Evolutionary conservation across 2,329 filamentous ascomycete genomes (phyloP).

Genomic region (Teratosphaeria viscida): DNA sequence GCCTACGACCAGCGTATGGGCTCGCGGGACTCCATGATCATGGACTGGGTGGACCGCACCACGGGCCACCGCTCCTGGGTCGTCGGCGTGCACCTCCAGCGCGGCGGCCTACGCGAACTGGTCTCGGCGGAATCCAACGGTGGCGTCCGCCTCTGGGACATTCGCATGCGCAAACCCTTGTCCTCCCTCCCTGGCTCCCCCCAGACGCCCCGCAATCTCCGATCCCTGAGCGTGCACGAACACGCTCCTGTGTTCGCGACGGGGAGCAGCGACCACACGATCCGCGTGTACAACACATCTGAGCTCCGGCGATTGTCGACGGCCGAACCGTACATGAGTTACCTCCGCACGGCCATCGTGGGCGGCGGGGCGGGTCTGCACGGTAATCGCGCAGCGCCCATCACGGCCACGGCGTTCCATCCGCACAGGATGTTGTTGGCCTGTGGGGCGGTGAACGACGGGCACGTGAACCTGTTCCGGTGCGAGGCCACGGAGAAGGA

Average conservation of each 20-base stretch:
- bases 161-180: conserved; percentile 51
- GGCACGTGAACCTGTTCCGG: conserved; percentile 76
- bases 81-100: conserved; percentile 91
- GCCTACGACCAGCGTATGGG: conserved; percentile 87
- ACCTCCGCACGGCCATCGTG: conserved; percentile 18
- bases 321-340: conserved; percentile 77
- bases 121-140: conserved; percentile 85
- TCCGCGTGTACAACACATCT: conserved; percentile 75
- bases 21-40: conserved; percentile 83
- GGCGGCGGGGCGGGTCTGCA: not conserved
- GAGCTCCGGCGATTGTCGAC: conserved; percentile 59
- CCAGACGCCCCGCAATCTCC: conserved; percentile 25
- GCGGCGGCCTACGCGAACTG: conserved; percentile 83
- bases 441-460: conserved; percentile 74
- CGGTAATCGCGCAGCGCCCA: conserved; percentile 53
- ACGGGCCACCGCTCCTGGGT: conserved; percentile 94
- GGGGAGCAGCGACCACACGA: conserved; percentile 75
- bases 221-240: conserved; percentile 86
- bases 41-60: conserved; percentile 89
- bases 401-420: conserved; percentile 86
- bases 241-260: conserved; percentile 94
- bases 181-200: conserved; percentile 43
- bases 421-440: conserved; percentile 87
- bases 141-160: conserved; percentile 92
- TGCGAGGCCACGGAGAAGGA: conserved; percentile 14